A percentile compares a stretch with the other conserved stretches of the same genome.
Conservation (phyloP, 495 filamentous ascomycete species). For the Penicillium fimorum region DNA sequence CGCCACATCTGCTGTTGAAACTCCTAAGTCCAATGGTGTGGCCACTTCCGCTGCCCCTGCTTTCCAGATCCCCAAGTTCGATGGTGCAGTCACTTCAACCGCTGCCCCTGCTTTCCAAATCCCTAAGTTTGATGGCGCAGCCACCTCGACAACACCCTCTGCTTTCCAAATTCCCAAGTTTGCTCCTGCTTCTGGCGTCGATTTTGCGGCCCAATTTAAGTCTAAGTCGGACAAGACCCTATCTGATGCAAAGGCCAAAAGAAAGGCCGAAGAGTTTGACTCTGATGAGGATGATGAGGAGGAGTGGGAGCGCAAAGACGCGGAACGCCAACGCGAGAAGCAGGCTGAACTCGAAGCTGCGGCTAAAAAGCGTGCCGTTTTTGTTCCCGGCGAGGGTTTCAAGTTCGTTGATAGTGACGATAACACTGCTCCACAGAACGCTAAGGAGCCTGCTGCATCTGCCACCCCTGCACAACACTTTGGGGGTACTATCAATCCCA, state of each 20-base stretch:
- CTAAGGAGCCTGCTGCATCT: conserved; percentile 12
- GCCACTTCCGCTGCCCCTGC: neutral
- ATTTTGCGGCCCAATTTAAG: conserved; percentile 43
- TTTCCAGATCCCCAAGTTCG: neutral
- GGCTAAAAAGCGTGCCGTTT: conserved; percentile 36
- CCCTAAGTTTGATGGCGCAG: neutral
- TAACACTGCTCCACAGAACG: conserved; percentile 10
- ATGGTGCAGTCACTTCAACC: neutral
- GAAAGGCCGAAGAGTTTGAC: conserved; percentile 56
- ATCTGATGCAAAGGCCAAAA: conserved; percentile 48
- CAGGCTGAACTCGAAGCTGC: conserved; percentile 35
- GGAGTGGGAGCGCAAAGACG: conserved; percentile 49
- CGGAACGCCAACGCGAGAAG: conserved; percentile 47
- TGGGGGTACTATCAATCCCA: neutral
- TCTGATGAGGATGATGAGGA: conserved; percentile 53
- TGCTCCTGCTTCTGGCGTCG: conserved; percentile 8
- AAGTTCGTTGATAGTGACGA: conserved; percentile 28
- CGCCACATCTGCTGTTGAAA: neutral
- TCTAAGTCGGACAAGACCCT: conserved; percentile 33
- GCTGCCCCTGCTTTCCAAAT: neutral
- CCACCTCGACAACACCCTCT: neutral
- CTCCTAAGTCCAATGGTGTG: neutral
- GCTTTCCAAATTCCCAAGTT: conserved; percentile 2
- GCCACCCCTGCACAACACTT: neutral
- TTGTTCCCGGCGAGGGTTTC: conserved; percentile 42